phyloP scores from a whole-genome alignment of 1,284 basidiomycete species.

The Ganoderma leucocontextum region DNA sequence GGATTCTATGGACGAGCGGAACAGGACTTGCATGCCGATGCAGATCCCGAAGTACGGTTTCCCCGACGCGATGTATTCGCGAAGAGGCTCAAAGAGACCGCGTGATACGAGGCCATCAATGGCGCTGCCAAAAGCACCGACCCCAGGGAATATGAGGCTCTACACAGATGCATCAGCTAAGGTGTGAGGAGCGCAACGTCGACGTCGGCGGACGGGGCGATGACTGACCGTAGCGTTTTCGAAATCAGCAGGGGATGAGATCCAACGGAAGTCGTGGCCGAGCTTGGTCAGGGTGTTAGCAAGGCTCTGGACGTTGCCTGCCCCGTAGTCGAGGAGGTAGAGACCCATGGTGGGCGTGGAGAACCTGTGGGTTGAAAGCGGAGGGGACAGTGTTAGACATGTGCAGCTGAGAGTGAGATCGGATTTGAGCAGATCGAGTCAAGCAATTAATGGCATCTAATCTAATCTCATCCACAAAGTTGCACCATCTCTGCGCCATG shows the following conservation, averaged over 20 bases:
- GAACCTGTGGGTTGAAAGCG: not conserved
- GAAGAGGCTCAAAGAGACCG: constrained; percentile 85
- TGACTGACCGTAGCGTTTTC: constrained; percentile 86
- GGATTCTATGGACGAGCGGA: constrained; percentile 85
- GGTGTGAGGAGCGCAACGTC: constrained; percentile 24
- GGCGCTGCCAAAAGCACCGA: constrained; percentile 93
- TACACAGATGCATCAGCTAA: constrained; percentile 45
- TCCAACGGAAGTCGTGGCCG: constrained; percentile 93
- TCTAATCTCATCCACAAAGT: constrained; percentile 31
- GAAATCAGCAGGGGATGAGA: constrained; percentile 87
- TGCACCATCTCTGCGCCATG: constrained; percentile 28
- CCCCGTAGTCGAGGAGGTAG: constrained; percentile 95
- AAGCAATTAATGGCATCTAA: constrained; percentile 30
- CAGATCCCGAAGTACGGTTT: constrained; percentile 98
- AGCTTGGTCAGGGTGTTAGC: constrained; percentile 93
- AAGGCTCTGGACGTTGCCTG: constrained; percentile 93
- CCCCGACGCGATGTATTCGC: constrained; percentile 87
- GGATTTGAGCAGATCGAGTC: constrained; percentile 29
- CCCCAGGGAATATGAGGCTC: constrained; percentile 98
- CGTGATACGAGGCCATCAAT: constrained; percentile 79
- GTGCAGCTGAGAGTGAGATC: too few relatives aligned
- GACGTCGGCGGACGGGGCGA: constrained; percentile 3
- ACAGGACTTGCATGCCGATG: constrained; percentile 97
- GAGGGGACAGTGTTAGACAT: constrained; percentile 14
- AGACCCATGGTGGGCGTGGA: constrained; percentile 60